These are phyloP conservation scores for Zarea fungicola DNA, from an alignment of 2,329 filamentous ascomycete species.

Conservation along the genomic window DNA sequence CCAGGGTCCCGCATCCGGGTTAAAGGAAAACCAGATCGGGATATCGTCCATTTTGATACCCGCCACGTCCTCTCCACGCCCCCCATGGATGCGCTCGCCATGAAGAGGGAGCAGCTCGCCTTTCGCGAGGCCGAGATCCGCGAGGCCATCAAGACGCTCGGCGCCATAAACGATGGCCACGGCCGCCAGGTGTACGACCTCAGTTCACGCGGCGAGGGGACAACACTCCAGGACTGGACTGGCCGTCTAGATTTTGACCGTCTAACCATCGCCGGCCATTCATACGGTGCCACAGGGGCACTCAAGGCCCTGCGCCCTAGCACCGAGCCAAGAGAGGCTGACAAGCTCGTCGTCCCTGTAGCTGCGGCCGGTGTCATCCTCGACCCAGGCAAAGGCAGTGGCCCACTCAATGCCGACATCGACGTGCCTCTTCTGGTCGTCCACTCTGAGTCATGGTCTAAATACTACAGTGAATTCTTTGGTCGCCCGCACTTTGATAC, in stretches of 20 bases:
- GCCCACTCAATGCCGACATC: constrained; percentile 55
- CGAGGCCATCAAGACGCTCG: constrained; percentile 37
- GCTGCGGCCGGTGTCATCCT: constrained; percentile 56
- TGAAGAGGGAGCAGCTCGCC: constrained; percentile 43
- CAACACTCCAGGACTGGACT: constrained; percentile 43
- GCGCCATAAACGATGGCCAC: constrained; percentile 34
- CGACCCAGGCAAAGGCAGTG: constrained; percentile 61
- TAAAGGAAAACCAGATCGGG: constrained; percentile 24
- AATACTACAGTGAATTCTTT: constrained; percentile 51
- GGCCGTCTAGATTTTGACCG: constrained; percentile 47
- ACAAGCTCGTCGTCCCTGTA: constrained; percentile 33
- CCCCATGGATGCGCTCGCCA: constrained; percentile 29
- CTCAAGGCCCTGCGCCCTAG: constrained; percentile 52
- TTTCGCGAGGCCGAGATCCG: constrained; percentile 48
- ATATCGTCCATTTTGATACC: constrained; percentile 30
- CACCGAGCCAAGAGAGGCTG: too few species aligned
- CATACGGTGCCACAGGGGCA: constrained; percentile 60
- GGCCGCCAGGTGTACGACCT: constrained; percentile 28
- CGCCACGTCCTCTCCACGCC: constrained; percentile 28
- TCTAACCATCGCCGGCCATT: constrained; percentile 57
- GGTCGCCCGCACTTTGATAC: constrained; percentile 60
- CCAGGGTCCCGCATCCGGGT: constrained; percentile 38
- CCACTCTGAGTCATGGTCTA: constrained; percentile 62
- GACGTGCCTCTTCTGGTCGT: constrained; percentile 54
- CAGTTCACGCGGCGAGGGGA: constrained; percentile 45